phyloP scores from a whole-genome alignment of 2,329 filamentous ascomycete species.

The Tolypocladium tropicale region DNA sequence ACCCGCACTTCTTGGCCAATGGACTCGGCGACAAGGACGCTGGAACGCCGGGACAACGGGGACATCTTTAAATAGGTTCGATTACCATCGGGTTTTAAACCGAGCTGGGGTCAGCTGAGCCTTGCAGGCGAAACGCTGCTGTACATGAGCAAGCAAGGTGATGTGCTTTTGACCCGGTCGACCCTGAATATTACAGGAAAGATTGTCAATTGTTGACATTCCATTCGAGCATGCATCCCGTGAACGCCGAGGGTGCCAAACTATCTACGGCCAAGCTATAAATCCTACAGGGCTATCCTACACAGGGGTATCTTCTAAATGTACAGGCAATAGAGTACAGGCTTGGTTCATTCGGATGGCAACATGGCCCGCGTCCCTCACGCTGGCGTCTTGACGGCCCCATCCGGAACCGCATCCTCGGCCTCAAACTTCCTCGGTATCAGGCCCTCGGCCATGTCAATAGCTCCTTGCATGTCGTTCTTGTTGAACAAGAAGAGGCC shows the following conservation, averaged over 20 bases:
- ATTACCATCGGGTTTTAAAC: not conserved
- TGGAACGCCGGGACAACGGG: not conserved
- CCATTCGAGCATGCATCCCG: too few species aligned
- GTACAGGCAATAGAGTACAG: not conserved
- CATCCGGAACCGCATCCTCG: constrained; percentile 25
- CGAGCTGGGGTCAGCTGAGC: not conserved
- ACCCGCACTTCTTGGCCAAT: not conserved
- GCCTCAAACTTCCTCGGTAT: constrained; percentile 47
- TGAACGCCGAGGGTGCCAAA: too few species aligned
- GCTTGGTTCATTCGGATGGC: not conserved
- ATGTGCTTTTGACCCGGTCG: too few species aligned
- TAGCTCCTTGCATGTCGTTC: constrained; percentile 76
- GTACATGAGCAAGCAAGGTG: not conserved
- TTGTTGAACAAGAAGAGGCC: constrained; percentile 95
- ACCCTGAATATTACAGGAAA: not conserved
- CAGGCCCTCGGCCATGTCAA: constrained; percentile 63
- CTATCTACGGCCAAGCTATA: too few species aligned
- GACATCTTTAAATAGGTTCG: not conserved
- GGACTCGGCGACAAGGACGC: not conserved
- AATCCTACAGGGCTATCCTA: not conserved
- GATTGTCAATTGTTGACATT: too few species aligned
- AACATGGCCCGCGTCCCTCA: constrained; percentile 9
- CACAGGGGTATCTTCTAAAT: constrained; percentile 7
- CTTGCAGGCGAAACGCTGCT: not conserved
- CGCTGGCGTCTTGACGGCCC: constrained; percentile 29